Base-by-base conservation (phyloP, 495 filamentous ascomycete genomes). In the Thozetella sp. region DNA sequence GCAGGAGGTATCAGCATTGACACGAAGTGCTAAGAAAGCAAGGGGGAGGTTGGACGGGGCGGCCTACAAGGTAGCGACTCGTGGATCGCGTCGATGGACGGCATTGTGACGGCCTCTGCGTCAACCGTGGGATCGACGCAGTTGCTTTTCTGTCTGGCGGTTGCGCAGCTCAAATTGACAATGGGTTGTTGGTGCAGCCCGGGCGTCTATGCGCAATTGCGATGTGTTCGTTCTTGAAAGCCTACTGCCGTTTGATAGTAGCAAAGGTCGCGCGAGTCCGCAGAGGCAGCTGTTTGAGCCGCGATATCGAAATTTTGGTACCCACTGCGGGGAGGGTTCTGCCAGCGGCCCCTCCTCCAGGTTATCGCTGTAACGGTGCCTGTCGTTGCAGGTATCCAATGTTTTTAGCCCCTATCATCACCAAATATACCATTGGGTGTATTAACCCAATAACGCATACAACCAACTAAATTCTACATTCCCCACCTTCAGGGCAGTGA, bases 41-140 rank as follows among this genome's bases (percentile, higher is more conserved):
- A 48, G 20, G n/a, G 12, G n/a, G n/a, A 20, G 43, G 9, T 19
- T 4, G 43, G 43, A n/a, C n/a, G 43, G 43, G 43, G 30, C 30
- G 6, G 30, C 43, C 20, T n/a, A 48, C 43, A 48, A 13, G 43
- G 43, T 48, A 48, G 43, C 9, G 43, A 48, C 43, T 48, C 43
- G 43, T 48, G 43, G 43, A 48, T 48, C 43, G 43, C 43, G 43
- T 48, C 43, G 6, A 48, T 19, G 43, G n/a, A 48, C n/a, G 43
- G 43, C 43, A 48, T 48, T 11, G 43, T 20, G 43, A n/a, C 20
- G 30, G 30, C 43, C 20, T 9, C n/a, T n/a, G n/a, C n/a, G n/a
- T n/a, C n/a, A n/a, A n/a, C n/a, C n/a, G n/a, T n/a, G n/a, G n/a
- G n/a, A n/a, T n/a, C n/a, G n/a, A n/a, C n/a, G n/a, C n/a, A 3